phyloP scores from a whole-genome alignment of 1,139 yeast genomes.

The Yamadazyma atmosphaerica region DNA sequence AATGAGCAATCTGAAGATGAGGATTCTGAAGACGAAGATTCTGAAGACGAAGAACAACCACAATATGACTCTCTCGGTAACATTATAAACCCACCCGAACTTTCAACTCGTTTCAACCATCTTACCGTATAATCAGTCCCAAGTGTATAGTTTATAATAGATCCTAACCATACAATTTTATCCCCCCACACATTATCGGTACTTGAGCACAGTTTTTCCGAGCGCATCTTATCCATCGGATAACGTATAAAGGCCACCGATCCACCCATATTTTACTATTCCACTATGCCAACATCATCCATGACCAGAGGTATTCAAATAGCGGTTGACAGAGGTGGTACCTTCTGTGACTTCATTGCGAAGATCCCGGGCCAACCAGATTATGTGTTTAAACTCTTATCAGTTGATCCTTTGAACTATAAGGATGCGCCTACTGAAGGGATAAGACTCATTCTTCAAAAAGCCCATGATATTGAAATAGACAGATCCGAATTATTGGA shows the following conservation, averaged over 20 bases:
- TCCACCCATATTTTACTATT: too few relatives aligned
- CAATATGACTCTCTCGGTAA: conserved; percentile 17
- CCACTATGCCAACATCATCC: too few relatives aligned
- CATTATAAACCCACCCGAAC: conserved; percentile 4
- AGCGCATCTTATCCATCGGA: too few relatives aligned
- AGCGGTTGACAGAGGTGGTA: conserved; percentile 70
- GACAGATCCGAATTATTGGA: conserved; percentile 39
- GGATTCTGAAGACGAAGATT: conserved; percentile 6
- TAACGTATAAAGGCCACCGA: neutral
- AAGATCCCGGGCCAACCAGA: conserved; percentile 44
- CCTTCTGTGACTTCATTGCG: conserved; percentile 80
- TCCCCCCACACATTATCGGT: neutral
- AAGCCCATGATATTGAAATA: conserved; percentile 49
- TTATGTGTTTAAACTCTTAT: conserved; percentile 60
- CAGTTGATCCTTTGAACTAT: conserved; percentile 86
- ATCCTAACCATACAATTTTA: neutral
- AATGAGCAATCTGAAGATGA: too few relatives aligned
- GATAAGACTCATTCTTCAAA: conserved; percentile 72
- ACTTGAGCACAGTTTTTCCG: neutral
- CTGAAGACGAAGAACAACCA: conserved; percentile 11
- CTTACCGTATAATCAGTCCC: too few relatives aligned
- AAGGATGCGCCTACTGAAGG: conserved; percentile 92
- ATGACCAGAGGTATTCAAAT: conserved; percentile 9
- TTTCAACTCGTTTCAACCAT: too few relatives aligned
- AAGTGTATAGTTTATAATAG: neutral